These are phyloP conservation scores for Apiotrichum montevideense DNA, from an alignment of 1,284 basidiomycete species.

Conservation along the genomic window DNA sequence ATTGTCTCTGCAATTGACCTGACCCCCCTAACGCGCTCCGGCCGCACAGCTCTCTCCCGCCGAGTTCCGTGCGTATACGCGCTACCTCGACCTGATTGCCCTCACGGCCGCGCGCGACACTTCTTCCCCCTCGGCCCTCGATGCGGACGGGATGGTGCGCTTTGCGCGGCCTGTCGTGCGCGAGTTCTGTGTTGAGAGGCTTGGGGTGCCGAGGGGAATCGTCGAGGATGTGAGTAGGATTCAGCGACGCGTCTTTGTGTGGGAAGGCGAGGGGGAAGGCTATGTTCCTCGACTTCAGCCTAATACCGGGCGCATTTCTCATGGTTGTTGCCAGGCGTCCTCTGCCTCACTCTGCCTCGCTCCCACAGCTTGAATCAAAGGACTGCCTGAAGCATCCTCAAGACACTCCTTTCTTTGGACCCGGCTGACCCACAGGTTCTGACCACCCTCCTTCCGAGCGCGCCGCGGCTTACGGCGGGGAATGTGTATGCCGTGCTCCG, in stretches of 20 bases:
- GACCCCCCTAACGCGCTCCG: too few relatives aligned
- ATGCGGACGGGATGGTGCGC: slow-evolving; percentile 11
- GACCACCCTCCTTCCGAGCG: not conserved
- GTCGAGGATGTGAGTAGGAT: slow-evolving; percentile 18
- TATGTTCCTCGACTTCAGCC: too few relatives aligned
- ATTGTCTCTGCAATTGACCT: too few relatives aligned
- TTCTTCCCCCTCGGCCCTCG: slow-evolving; percentile 1
- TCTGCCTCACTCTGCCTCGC: too few relatives aligned
- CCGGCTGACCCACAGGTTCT: slow-evolving; percentile 7
- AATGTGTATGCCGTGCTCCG: slow-evolving; percentile 20
- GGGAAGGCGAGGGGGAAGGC: too few relatives aligned
- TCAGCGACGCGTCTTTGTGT: too few relatives aligned
- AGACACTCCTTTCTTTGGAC: too few relatives aligned
- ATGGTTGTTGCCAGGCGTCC: too few relatives aligned
- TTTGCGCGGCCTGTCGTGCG: slow-evolving; percentile 14
- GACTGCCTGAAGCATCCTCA: too few relatives aligned
- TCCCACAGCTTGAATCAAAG: too few relatives aligned
- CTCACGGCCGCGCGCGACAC: slow-evolving; percentile 9
- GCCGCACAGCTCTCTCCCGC: slow-evolving; percentile 17
- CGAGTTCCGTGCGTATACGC: slow-evolving; percentile 17
- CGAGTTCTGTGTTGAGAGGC: slow-evolving; percentile 10
- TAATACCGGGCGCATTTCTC: too few relatives aligned
- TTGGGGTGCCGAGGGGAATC: slow-evolving; percentile 6
- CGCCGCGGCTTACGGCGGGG: slow-evolving; percentile 8
- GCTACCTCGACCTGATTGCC: slow-evolving; percentile 20